These are phyloP conservation scores for Teratosphaeria nubilosa DNA, from an alignment of 2,329 filamentous ascomycete genomes.

Conservation along the genomic window DNA sequence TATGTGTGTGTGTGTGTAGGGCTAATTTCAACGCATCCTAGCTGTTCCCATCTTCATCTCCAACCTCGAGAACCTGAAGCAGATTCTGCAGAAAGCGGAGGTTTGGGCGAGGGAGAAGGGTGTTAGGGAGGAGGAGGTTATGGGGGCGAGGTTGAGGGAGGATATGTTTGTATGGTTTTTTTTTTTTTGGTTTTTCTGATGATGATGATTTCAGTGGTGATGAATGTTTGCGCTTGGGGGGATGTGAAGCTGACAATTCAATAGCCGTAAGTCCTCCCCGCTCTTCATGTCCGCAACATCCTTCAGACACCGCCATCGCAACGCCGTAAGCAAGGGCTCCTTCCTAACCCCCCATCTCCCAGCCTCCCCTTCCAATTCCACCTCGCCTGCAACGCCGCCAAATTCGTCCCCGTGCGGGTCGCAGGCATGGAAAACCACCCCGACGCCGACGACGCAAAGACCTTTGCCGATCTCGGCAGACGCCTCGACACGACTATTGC, in stretches of 20 bases:
- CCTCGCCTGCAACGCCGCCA: slow-evolving; percentile 32
- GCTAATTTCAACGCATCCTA: neutral
- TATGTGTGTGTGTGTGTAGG: no score
- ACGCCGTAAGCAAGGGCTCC: no score
- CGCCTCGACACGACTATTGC: slow-evolving; percentile 40
- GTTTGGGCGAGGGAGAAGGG: slow-evolving; percentile 29
- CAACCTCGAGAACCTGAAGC: slow-evolving; percentile 32
- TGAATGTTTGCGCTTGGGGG: no score
- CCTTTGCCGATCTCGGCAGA: slow-evolving; percentile 39
- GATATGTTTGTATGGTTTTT: slow-evolving; percentile 41
- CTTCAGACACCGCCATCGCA: no score
- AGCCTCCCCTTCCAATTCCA: slow-evolving; percentile 42
- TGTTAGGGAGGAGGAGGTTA: slow-evolving; percentile 27
- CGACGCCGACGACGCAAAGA: slow-evolving; percentile 36
- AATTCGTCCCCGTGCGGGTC: slow-evolving; percentile 31
- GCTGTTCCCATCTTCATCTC: slow-evolving; percentile 33
- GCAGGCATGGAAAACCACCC: slow-evolving; percentile 24
- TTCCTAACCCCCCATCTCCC: neutral
- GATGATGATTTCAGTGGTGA: no score
- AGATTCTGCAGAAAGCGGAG: slow-evolving; percentile 37
- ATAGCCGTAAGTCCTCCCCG: no score
- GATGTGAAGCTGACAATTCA: no score
- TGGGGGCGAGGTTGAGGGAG: slow-evolving; percentile 33
- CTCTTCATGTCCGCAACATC: no score
- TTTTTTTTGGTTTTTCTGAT: no score